Base-by-base conservation (phyloP, 2,329 filamentous ascomycete genomes). In the Monilinia vaccinii-corymbosi region DNA sequence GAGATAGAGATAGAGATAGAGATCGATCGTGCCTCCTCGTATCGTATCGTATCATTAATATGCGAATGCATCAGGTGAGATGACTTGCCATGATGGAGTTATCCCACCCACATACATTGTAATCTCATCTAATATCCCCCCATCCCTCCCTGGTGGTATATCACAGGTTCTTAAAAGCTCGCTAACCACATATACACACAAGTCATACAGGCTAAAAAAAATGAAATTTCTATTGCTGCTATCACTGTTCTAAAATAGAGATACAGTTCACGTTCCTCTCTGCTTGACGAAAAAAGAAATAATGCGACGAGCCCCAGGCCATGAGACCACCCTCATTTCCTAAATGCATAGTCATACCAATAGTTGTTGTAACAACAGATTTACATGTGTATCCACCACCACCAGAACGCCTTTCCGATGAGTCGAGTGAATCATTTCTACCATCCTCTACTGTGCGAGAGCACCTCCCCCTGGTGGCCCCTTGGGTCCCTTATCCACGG, bases 401-500 rank as follows among this genome's bases (percentile, higher is more conserved):
- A 50, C 58, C 60, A 48, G 42, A 61, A 64, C 59, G 59, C 62
- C 62, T 58, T 58, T 45, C 57, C 32, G 49, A 63, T 63, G 63
- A 65, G 62, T 44, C 31, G 62, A 63, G 58, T 63, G 53, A 57
- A 59, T 52, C 14, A 42, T 42, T 50, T 25, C 47, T 52, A 45
- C 14, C 45, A 42, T n/a, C 25, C 34, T 14, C 18, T 53, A 52
- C 7, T 60, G 67, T 31, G 67, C 68, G n/a, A 70, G 60, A 18
- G 63, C 66, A 25, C 69, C 69, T 16, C 68, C 68, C 21, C 56
- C 56, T 14, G 66, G 63, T 16, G 69, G 67, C 47, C 63, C 62
- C 47, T 69, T 69, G 9, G 55, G 60, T 10, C 58, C 63, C 18
- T 61, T 62, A 36, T 62, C 60, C 23, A 56, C 56, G 5, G 65